Percentiles rank a stretch among this genome's conserved stretches.
Evolutionary conservation across 1,139 yeast genomes (phyloP).

Genomic region (Geotrichum citri-aurantii): DNA sequence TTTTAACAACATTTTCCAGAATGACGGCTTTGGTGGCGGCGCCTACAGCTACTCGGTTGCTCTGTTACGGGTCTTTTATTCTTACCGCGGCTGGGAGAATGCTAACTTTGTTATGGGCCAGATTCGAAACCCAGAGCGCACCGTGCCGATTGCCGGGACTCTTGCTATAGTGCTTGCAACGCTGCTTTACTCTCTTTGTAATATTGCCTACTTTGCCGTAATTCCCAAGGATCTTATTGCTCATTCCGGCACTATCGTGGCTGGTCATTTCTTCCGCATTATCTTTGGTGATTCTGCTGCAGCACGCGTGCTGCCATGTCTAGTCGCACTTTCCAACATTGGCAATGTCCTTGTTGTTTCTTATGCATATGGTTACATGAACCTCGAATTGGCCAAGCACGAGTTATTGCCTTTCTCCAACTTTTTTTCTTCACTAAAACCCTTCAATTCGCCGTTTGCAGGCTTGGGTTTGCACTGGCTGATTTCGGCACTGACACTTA

Average conservation of each 20-base stretch:
- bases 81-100: constrained; percentile 65
- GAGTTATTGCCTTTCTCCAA: constrained; percentile 65
- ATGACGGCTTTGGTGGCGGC: constrained; percentile 33
- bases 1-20: constrained; percentile 28
- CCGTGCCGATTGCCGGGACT: constrained; percentile 67
- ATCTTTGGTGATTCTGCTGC: constrained; percentile 58
- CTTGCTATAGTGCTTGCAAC: constrained; percentile 57
- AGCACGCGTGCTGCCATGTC: constrained; percentile 55
- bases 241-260: constrained; percentile 63
- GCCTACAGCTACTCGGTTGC: constrained; percentile 43
- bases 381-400: constrained; percentile 68
- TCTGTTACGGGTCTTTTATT: constrained; percentile 51
- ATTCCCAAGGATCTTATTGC: constrained; percentile 64
- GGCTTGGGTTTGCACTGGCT: constrained; percentile 49
- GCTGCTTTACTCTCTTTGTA: constrained; percentile 58
- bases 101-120: constrained; percentile 80
- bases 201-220: constrained; percentile 66
- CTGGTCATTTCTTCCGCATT: constrained; percentile 66
- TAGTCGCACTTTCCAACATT: constrained; percentile 64
- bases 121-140: constrained; percentile 61
- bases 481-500: constrained; percentile 46
- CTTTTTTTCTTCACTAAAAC: constrained; percentile 45
- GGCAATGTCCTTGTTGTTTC: constrained; percentile 77
- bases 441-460: constrained; percentile 50
- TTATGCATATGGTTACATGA: constrained; percentile 68